Evolutionary conservation across 2,329 filamentous ascomycete genomes (phyloP), one percentile per base, ranked within the genome.

Genomic region (Phialemoniopsis sp.): DNA sequence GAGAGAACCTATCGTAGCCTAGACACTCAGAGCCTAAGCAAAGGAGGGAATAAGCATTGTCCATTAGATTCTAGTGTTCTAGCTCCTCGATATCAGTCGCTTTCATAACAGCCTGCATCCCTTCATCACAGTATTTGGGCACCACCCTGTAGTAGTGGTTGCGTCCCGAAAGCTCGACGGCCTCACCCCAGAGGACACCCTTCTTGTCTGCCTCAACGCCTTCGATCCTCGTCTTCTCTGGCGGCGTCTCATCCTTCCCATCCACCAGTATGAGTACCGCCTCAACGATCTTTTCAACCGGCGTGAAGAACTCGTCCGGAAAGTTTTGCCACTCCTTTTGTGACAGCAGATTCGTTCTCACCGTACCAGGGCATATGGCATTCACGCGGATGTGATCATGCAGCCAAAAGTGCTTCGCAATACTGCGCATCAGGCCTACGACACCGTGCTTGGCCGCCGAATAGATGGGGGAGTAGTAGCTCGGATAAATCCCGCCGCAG

Each of bases 381-480:
- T 58, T 54, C 26, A 52, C 50, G 9, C 58, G 53, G 47, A 63
- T 54, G 26, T 48, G 47, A 29, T 57, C 51, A 28, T 47, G 38
- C 5, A 49, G 44, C 29, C 46, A 43, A 35, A 57, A 47, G 8
- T 48, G 39, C 8, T 44, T 49, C 5, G 53, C 57, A 8, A 62
- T 41, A 12, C 52, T 50, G n/a, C 59, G 57, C 52, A 59, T 53
- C 39, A 63, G 56, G 39, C 56, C 52, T 33, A 62, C 29, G 13
- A 60, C 52, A 14, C 54, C 61, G 30, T 52, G 50, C 41, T 64
- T 63, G 18, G 55, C 47, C 6, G 51, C 57, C 14, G 56, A 37
- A 43, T 64, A 62, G 15, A 62, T 40, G 18, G 58, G 57, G 15
- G 50, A 54, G 38, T 50, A 52, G 5, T 55, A 49, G 19, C 50